A percentile compares a stretch with the other conserved stretches of the same genome.
Evolutionary conservation across 179 eudicot species (phyloP).

Genomic region (Nepenthes alata): DNA sequence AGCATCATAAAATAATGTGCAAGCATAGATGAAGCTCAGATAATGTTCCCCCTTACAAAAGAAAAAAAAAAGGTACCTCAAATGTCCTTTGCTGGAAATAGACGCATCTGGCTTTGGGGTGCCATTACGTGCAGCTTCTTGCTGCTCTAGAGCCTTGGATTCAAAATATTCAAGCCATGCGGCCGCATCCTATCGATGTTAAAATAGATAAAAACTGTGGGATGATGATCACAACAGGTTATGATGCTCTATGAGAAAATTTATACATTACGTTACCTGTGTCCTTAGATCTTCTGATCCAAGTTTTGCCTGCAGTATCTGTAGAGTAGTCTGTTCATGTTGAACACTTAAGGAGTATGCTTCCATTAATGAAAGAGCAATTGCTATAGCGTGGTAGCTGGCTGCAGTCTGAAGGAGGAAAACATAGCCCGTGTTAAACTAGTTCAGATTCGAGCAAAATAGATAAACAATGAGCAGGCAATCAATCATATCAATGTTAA

Average conservation of each 20-base stretch:
- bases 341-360: conserved; percentile 94
- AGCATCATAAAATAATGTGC: neutral
- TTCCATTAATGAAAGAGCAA: conserved; percentile 94
- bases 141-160: conserved; percentile 96
- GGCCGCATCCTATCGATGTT: conserved; percentile 67
- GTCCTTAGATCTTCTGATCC: conserved; percentile 94
- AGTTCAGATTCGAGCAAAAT: too few species aligned
- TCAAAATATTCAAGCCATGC: conserved; percentile 99
- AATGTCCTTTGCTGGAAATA: conserved; percentile 94
- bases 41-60: neutral
- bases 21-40: neutral
- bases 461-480: too few species aligned
- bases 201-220: neutral
- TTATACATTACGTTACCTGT: conserved; percentile 39
- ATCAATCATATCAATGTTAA: too few species aligned
- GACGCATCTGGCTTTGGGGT: conserved; percentile 98
- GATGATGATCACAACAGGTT: conserved; percentile 3
- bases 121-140: conserved; percentile 96
- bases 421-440: neutral
- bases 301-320: conserved; percentile 83
- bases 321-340: conserved; percentile 91
- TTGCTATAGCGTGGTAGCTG: conserved; percentile 97
- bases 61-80: conserved; percentile 36
- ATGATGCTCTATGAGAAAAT: conserved; percentile 4
- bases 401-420: conserved; percentile 70